Evolutionary conservation across 2,329 filamentous ascomycete species (phyloP).

Genomic region (Penicillium concentricum): DNA sequence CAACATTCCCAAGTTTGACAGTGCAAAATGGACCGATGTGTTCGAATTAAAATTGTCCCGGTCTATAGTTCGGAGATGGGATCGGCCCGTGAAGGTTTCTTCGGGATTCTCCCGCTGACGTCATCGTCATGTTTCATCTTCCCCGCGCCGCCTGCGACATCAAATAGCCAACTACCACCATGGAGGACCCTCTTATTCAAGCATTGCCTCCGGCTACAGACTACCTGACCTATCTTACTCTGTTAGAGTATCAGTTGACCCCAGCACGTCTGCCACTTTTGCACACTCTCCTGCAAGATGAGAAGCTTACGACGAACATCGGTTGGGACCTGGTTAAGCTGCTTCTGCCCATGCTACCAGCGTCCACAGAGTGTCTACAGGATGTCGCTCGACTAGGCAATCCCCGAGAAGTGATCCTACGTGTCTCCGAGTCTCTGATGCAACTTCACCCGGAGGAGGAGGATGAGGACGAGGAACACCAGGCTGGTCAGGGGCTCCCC

Average conservation of each 20-base stretch:
- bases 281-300: slow-evolving; percentile 60
- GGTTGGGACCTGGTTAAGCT: slow-evolving; percentile 66
- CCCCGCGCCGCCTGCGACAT: neutral
- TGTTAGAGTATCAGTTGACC: slow-evolving; percentile 64
- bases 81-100: slow-evolving; percentile 4
- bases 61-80: neutral
- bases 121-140: slow-evolving; percentile 12
- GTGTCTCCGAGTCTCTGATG: slow-evolving; percentile 61
- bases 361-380: slow-evolving; percentile 58
- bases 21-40: neutral
- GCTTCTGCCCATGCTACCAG: slow-evolving; percentile 59
- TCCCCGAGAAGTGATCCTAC: slow-evolving; percentile 63
- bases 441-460: slow-evolving; percentile 51
- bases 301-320: slow-evolving; percentile 61
- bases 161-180: slow-evolving; percentile 19
- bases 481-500: slow-evolving; percentile 30
- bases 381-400: slow-evolving; percentile 63
- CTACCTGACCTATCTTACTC: slow-evolving; percentile 65
- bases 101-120: slow-evolving; percentile 12
- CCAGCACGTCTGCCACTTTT: slow-evolving; percentile 57
- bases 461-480: slow-evolving; percentile 33
- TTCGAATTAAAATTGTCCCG: neutral
- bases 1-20: no score
- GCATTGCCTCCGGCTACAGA: slow-evolving; percentile 62
- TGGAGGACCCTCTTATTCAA: slow-evolving; percentile 53